Evolutionary conservation across 2,329 filamentous ascomycete species (phyloP).

Genomic region (Aspergillus ochraceoroseus): DNA sequence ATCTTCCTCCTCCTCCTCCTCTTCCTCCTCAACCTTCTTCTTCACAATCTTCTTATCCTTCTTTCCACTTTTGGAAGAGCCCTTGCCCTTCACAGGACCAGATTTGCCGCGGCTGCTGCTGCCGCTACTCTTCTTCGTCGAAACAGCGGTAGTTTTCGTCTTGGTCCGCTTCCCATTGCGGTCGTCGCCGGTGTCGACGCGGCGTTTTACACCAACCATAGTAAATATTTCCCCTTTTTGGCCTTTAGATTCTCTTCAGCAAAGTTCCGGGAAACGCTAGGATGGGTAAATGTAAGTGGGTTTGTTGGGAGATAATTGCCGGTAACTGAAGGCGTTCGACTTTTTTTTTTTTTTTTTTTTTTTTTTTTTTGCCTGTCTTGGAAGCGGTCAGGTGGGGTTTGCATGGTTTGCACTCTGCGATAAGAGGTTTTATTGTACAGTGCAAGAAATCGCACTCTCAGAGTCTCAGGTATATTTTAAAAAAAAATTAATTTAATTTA

Average conservation of each 20-base stretch:
- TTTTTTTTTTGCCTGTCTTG: constrained; percentile 25
- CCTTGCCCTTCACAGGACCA: constrained; percentile 27
- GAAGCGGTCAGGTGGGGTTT: constrained; percentile 14
- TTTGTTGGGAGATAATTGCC: neutral
- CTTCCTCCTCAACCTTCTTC: constrained; percentile 36
- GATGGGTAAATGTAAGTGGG: constrained; percentile 4
- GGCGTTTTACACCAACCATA: constrained; percentile 43
- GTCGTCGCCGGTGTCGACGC: constrained; percentile 36
- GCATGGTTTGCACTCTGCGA: constrained; percentile 16
- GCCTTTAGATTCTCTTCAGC: neutral
- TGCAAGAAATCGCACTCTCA: too few relatives aligned
- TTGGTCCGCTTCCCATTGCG: constrained; percentile 42
- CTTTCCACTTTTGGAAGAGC: constrained; percentile 16
- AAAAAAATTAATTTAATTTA: too few relatives aligned
- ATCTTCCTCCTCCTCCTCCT: constrained; percentile 46
- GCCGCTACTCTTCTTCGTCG: constrained; percentile 24
- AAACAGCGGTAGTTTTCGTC: constrained; percentile 20
- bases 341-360: constrained; percentile 19
- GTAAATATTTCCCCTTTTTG: constrained; percentile 13
- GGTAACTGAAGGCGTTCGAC: too few relatives aligned
- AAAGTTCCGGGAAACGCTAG: neutral
- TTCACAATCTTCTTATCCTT: constrained; percentile 34
- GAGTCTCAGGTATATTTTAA: too few relatives aligned
- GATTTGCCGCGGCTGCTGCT: too few relatives aligned
- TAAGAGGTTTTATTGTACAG: constrained; percentile 9